Percentiles rank a stretch among this genome's conserved stretches.
These are phyloP conservation scores for Heteromeles arbutifolia DNA, from an alignment of 306 rosid genomes.

Conservation along the genomic window DNA sequence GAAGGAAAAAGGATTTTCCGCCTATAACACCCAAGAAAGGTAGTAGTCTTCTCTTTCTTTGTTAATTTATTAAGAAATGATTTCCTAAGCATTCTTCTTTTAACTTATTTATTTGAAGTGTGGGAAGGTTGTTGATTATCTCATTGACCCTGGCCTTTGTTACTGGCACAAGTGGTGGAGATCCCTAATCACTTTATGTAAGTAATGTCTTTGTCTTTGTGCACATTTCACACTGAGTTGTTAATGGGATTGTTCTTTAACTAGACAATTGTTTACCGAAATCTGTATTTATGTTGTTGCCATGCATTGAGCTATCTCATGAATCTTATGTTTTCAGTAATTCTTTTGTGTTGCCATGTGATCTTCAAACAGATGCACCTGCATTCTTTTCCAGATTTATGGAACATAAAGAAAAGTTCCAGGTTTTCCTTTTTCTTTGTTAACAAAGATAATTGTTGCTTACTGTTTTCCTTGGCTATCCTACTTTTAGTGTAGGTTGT, in stretches of 20 bases:
- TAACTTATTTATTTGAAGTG: constrained; percentile 43
- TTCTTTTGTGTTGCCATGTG: constrained; percentile 12
- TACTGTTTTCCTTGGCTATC: neutral
- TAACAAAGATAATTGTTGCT: neutral
- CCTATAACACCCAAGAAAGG: constrained; percentile 65
- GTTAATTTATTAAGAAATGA: constrained; percentile 12
- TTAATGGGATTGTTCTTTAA: too few species aligned
- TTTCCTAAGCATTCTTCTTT: constrained; percentile 1
- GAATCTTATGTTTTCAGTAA: too few species aligned
- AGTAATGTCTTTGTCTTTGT: constrained; percentile 36
- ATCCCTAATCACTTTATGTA: constrained; percentile 89
- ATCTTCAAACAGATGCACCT: constrained; percentile 40
- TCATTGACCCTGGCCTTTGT: constrained; percentile 71
- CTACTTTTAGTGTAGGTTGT: neutral
- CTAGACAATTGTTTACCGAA: too few species aligned
- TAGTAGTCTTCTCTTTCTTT: constrained; percentile 4
- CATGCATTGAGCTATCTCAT: neutral
- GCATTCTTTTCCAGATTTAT: constrained; percentile 77
- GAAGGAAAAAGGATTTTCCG: constrained; percentile 42
- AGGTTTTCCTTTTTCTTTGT: neutral
- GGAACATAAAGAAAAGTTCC: constrained; percentile 75
- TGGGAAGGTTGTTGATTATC: constrained; percentile 86
- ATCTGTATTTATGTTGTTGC: neutral
- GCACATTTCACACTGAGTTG: neutral
- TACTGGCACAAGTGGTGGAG: constrained; percentile 79